A percentile compares a stretch with the other conserved stretches of the same genome.
phyloP scores from a whole-genome alignment of 2,329 filamentous ascomycete species.

The Pyrenophora seminiperda region DNA sequence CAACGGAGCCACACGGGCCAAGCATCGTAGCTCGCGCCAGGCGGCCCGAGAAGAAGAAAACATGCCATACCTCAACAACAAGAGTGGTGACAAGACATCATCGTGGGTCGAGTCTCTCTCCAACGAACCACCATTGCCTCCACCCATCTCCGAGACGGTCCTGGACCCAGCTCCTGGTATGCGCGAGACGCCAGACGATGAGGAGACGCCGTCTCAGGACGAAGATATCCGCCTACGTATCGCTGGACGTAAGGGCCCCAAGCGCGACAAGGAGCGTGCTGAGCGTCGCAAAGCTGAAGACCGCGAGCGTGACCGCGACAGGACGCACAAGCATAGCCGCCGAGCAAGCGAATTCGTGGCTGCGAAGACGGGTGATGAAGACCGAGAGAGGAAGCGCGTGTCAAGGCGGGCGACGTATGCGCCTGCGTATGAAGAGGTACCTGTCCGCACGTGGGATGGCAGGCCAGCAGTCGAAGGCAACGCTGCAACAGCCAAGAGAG shows the following conservation, averaged over 20 bases:
- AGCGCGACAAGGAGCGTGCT: slow-evolving; percentile 38
- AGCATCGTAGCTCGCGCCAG: slow-evolving; percentile 37
- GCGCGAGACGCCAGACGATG: slow-evolving; percentile 35
- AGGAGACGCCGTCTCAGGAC: slow-evolving; percentile 46
- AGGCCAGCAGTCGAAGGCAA: slow-evolving; percentile 42
- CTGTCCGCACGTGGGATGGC: slow-evolving; percentile 49
- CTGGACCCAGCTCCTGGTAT: slow-evolving; percentile 47
- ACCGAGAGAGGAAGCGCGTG: slow-evolving; percentile 30
- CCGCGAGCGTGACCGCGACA: slow-evolving; percentile 34
- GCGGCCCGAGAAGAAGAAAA: slow-evolving; percentile 37
- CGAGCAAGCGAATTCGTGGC: slow-evolving; percentile 35
- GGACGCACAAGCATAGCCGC: slow-evolving; percentile 36
- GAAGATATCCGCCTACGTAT: slow-evolving; percentile 48
- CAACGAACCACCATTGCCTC: slow-evolving; percentile 54
- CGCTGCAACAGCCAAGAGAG: slow-evolving; percentile 44
- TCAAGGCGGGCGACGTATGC: slow-evolving; percentile 42
- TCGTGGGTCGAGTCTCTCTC: slow-evolving; percentile 56
- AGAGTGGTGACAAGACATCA: slow-evolving; percentile 55
- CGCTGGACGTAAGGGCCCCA: slow-evolving; percentile 34
- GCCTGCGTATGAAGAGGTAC: slow-evolving; percentile 38
- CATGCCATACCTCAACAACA: slow-evolving; percentile 43
- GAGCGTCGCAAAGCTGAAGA: slow-evolving; percentile 37
- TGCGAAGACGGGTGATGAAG: slow-evolving; percentile 26
- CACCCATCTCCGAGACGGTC: slow-evolving; percentile 54
- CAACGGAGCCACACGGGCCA: slow-evolving; percentile 39